A percentile compares a stretch with the other conserved stretches of the same genome.
Evolutionary conservation across 176 grass and related monocot genomes (phyloP).

Genomic region (Oryza australiensis): DNA sequence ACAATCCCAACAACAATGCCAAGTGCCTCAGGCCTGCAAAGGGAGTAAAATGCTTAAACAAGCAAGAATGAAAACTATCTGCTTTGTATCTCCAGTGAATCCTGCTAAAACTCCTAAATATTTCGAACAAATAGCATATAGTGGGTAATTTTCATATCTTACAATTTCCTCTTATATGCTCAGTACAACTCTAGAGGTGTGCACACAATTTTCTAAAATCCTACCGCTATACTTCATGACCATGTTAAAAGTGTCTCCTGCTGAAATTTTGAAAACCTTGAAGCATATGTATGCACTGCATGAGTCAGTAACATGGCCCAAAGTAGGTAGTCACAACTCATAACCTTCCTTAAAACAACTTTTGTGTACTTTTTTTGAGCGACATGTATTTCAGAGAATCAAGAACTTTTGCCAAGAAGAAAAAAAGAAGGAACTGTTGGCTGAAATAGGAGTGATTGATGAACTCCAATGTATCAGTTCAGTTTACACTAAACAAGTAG

Average conservation of each 20-base stretch:
- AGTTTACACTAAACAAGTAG: not conserved
- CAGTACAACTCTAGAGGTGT: not conserved
- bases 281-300: not conserved
- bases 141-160: not conserved
- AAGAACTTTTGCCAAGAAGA: not conserved
- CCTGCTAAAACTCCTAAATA: not conserved
- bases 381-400: not conserved
- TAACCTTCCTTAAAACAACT: not conserved
- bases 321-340: not conserved
- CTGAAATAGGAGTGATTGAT: not conserved
- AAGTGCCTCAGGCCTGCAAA: slow-evolving; percentile 86
- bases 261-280: slow-evolving; percentile 21
- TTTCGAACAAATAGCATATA: slow-evolving; percentile 6
- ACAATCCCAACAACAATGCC: slow-evolving; percentile 94
- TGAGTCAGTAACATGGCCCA: not conserved
- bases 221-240: not conserved
- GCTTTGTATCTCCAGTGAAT: not conserved
- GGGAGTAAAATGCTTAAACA: slow-evolving; percentile 22
- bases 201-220: slow-evolving; percentile 1
- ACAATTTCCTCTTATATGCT: not conserved
- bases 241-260: not conserved
- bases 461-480: not conserved
- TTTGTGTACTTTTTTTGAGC: not conserved
- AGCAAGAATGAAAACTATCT: not conserved
- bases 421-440: not conserved